Evolutionary conservation across 345 rosid species (phyloP).

Genomic region (Eucalyptus globulus): DNA sequence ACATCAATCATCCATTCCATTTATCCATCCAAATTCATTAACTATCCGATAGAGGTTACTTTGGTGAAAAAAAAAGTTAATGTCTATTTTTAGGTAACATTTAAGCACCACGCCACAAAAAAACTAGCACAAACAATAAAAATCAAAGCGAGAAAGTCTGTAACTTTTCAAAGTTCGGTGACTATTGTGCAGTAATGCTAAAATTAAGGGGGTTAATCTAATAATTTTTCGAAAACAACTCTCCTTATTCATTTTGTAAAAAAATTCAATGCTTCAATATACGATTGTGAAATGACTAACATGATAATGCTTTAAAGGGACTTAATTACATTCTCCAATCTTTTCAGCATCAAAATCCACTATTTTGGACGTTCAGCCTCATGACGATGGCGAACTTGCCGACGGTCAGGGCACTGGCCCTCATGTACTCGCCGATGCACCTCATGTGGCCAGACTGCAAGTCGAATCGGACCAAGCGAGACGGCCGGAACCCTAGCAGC

Average conservation of each 20-base stretch:
- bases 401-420: conserved; percentile 74
- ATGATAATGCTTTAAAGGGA: not conserved
- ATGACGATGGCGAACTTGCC: conserved; percentile 73
- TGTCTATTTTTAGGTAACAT: not conserved
- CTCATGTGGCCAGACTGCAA: conserved; percentile 64
- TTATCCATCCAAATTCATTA: not conserved
- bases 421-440: conserved; percentile 81
- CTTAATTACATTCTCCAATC: not conserved
- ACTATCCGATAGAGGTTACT: not conserved
- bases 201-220: not conserved
- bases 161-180: not conserved
- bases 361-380: not conserved
- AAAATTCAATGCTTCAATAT: not conserved
- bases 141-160: not conserved
- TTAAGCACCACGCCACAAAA: not conserved
- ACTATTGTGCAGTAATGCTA: not conserved
- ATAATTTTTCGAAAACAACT: not conserved
- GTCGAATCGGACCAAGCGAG: conserved; percentile 61
- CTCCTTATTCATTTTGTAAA: not conserved
- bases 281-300: not conserved
- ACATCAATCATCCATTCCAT: not conserved
- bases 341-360: not conserved
- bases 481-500: not conserved
- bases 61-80: not conserved
- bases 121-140: not conserved